Evolutionary conservation across 805 yeast species (phyloP), one percentile per base, ranked within the genome.

Genomic region (Candida caryicola): DNA sequence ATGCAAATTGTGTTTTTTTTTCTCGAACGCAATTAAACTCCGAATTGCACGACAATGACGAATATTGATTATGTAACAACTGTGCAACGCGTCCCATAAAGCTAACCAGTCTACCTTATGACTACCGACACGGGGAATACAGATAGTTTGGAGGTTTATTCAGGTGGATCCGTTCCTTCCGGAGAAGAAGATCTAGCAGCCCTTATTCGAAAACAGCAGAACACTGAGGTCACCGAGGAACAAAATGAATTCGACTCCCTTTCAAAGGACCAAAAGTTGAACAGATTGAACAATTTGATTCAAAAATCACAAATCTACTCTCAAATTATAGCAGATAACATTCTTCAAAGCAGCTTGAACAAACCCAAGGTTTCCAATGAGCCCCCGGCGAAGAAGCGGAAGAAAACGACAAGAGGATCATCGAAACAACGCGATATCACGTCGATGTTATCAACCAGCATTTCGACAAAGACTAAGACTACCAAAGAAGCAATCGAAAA

Each of bases 271-370:
- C 63, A 67, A 31, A 86, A 87, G 52, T 64, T 88, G 31, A 73
- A 75, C 37, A 73, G 87, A 38, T 65, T 91, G 37, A 76, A 85
- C 41, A 80, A 78, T 26, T 69, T 91, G 45, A 88, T 91, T n/a
- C 83, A 85, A 51, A 82, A 86, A 54, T 86, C 96, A 13, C 90
- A 88, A 55, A 77, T 90, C 2, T 91, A 87, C 60, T 84, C 97
- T 1, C 77, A 82, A 44, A 87, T 91, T 47, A 85, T 91, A 29
- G 80, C 95, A 3, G 90, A 88, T 36, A 82, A 90, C 8, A 71
- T 91, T 31, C 53, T 82, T 29, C 77, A 77, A 44, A 66, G 73
- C 32, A 54, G 74, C n/a, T 49, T 73, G 34, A 41, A 39, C 37
- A 59, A 54, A 41, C 54, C 46, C 21, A 42, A 41, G 33, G 30